Evolutionary conservation across 1,284 basidiomycete species (phyloP), one percentile per base, ranked within the genome.

Genomic region (Cryptococcus sp.): DNA sequence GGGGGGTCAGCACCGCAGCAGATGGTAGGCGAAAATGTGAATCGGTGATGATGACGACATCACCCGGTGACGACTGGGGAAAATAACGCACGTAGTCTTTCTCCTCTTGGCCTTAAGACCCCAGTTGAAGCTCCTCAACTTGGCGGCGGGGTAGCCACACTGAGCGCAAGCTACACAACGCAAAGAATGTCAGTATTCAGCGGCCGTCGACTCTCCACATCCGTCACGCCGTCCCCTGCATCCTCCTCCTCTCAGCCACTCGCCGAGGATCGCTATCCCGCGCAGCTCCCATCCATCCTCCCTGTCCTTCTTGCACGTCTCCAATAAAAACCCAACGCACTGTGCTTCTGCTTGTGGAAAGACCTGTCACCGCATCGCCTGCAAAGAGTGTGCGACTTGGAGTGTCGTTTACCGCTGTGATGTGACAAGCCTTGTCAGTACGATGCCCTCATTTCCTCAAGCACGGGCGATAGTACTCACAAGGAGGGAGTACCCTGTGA

Each of bases 71-170:
- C 28, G 28, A 9, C 15, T 21, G 35, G 28, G n/a, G 48, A 36
- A 20, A 6, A 39, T 0, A 39, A 71, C 70, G 57, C 56, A 74
- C 72, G 75, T 93, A 55, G 93, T 96, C 87, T 96, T 95, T 86
- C 95, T 88, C 82, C 95, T 88, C 87, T 98, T 97, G 60, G 94
- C 95, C 86, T 98, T 98, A 78, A 87, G 84, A 69, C 92, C 91
- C 95, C 95, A 98, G 81, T 98, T 89, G 81, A 87, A 98, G 71
- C 90, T 94, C 76, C 95, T 87, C 73, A 94, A 82, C 82, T 93
- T 98, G 63, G 95, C 94, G 58, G 91, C 82, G 55, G 95, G 95
- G 82, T 93, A 98, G 58, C 95, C 96, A 79, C 96, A 98, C 77
- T 91, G 88, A 52, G 88, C 89, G 80, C 95, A 98, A 66, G 87